Conservation (phyloP, 148 eudicot genomes). For the Vaccinium corymbosum region DNA sequence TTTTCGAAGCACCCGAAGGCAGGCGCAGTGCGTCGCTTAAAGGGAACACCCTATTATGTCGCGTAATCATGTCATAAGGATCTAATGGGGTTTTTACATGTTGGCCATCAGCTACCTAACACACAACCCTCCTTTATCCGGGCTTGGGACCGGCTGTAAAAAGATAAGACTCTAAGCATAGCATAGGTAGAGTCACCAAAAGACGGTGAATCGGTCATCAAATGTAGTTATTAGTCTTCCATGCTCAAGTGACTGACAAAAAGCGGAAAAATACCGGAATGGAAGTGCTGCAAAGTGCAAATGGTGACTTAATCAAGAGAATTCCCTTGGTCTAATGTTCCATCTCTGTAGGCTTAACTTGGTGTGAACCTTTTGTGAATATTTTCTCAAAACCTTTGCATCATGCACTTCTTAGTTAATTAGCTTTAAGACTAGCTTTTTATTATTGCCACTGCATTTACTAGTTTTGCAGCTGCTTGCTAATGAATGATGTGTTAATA, state of each 20-base stretch:
- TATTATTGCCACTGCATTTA: neutral
- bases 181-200: too few relatives aligned
- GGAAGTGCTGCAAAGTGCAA: conserved; percentile 9
- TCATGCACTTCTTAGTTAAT: neutral
- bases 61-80: too few relatives aligned
- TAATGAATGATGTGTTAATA: neutral
- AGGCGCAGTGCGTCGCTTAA: too few relatives aligned
- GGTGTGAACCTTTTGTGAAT: neutral
- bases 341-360: neutral
- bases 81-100: too few relatives aligned
- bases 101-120: too few relatives aligned
- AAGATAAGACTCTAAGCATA: too few relatives aligned
- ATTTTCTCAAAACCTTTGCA: neutral
- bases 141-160: too few relatives aligned
- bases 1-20: too few relatives aligned
- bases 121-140: too few relatives aligned
- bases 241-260: too few relatives aligned
- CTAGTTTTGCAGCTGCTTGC: neutral
- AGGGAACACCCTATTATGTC: too few relatives aligned
- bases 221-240: neutral
- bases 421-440: neutral
- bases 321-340: neutral
- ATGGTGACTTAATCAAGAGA: neutral
- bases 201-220: neutral
- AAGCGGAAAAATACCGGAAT: neutral